These are phyloP conservation scores for Mycena belliarum DNA, from an alignment of 768 basidiomycete genomes.

Conservation along the genomic window DNA sequence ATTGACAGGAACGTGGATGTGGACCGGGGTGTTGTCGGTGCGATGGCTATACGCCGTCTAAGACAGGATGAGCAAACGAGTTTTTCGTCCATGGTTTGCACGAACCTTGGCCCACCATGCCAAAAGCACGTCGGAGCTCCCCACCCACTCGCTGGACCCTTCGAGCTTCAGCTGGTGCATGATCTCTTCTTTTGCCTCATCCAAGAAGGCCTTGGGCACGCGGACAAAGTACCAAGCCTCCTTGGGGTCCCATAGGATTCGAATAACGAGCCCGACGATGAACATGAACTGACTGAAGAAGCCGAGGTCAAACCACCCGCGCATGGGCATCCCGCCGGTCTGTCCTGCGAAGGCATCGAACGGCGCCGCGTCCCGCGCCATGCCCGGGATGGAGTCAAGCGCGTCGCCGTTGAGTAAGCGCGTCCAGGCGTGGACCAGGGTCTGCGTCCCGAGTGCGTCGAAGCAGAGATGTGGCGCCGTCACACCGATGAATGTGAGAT, in stretches of 20 bases:
- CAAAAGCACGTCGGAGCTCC: slow-evolving; percentile 2
- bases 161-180: slow-evolving; percentile 2
- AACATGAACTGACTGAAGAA: not conserved
- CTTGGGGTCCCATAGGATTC: no score
- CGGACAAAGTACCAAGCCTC: not conserved
- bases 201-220: slow-evolving; percentile 10
- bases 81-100: no score
- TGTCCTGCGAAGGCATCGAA: not conserved
- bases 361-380: slow-evolving; percentile 1
- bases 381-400: slow-evolving; percentile 4
- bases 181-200: not conserved
- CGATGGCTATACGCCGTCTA: not conserved
- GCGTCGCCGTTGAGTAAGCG: not conserved
- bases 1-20: not conserved
- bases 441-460: slow-evolving; percentile 2
- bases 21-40: not conserved
- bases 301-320: not conserved
- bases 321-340: not conserved
- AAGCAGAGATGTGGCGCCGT: slow-evolving; percentile 1
- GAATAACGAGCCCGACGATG: not conserved
- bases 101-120: slow-evolving; percentile 16
- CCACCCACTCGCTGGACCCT: slow-evolving; percentile 7
- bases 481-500: slow-evolving; percentile 12
- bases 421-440: slow-evolving; percentile 4
- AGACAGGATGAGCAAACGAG: no score